phyloP scores from a whole-genome alignment of 2,329 filamentous ascomycete genomes.

The Aspergillus versicolor region DNA sequence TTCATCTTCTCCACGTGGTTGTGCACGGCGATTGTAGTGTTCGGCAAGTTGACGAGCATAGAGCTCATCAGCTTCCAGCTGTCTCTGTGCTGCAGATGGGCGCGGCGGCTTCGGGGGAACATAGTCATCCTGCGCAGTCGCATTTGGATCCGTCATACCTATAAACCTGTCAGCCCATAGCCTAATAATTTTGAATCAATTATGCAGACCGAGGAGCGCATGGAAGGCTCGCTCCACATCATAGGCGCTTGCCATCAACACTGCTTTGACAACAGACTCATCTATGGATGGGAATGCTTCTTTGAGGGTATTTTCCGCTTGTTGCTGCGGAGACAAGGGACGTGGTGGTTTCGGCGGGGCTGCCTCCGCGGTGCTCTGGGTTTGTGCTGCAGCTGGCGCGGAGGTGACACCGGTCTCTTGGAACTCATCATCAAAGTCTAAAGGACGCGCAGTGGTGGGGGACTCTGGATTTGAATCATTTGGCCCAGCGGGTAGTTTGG shows the following conservation, averaged over 20 bases:
- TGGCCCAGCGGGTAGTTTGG: slow-evolving; percentile 33
- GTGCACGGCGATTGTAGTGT: slow-evolving; percentile 65
- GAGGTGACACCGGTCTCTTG: slow-evolving; percentile 42
- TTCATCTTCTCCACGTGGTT: slow-evolving; percentile 32
- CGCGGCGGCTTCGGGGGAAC: slow-evolving; percentile 79
- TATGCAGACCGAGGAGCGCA: slow-evolving; percentile 73
- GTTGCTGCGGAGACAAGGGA: slow-evolving; percentile 75
- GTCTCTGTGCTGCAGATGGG: slow-evolving; percentile 67
- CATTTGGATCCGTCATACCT: slow-evolving; percentile 80
- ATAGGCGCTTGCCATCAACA: slow-evolving; percentile 80
- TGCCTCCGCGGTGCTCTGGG: slow-evolving; percentile 28
- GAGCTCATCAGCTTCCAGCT: slow-evolving; percentile 85
- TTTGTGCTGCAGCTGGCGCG: slow-evolving; percentile 23
- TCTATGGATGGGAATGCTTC: slow-evolving; percentile 93
- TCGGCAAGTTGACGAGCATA: slow-evolving; percentile 92
- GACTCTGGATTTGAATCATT: slow-evolving; percentile 47
- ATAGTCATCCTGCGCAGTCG: slow-evolving; percentile 53
- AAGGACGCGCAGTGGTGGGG: slow-evolving; percentile 55
- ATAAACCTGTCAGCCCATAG: slow-evolving; percentile 6
- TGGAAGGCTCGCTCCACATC: slow-evolving; percentile 93
- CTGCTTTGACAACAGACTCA: slow-evolving; percentile 75
- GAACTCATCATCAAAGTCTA: slow-evolving; percentile 59
- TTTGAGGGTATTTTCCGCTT: slow-evolving; percentile 83
- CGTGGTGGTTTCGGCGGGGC: slow-evolving; percentile 81
- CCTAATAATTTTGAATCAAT: neutral